Evolutionary conservation across 805 yeast species (phyloP), one percentile per base, ranked within the genome.

Genomic region (Yamadazyma philogaea): DNA sequence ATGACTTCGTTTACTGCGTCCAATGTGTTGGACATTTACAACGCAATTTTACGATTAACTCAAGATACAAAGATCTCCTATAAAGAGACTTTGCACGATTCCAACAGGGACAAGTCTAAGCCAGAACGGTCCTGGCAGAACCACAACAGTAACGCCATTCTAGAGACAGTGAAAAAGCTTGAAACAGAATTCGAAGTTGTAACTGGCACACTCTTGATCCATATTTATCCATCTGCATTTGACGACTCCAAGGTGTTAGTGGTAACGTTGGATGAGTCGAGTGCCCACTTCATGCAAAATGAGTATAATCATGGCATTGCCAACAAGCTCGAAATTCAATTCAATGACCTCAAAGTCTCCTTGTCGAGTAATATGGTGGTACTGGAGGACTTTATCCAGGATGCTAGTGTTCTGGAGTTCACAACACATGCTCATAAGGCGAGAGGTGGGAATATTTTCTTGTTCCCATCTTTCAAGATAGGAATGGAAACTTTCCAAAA

Each of bases 1-100:
- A 68, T 84, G 46, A 90, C 98, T 0, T 88, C 96, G 0, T 71
- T 93, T 54, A 83, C 95, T 0, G 93, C 93, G 0, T 82, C 96
- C 0, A 88, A 85, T 54, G 68, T 87, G 22, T 72, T 83, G 49
- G 96, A 90, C 60, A 82, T 93, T 34, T 76, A 78, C 54, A 81
- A 81, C 42, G 81, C 93, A 1, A 64, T 87, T 15, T 61, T 75
- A 39, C 71, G 96, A 51, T 81, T 89, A 68, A 71, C 79, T 30
- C 85, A 82, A 51, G 96, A 87, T 48, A 83, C 79, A 50, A 74
- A 73, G 48, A 70, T 77, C 2, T 84, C 93, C 0, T 89, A 89
- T 56, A 77, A 74, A 34, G 95, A 88, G 49, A 87, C 86, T 3
- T 66, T 88, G 45, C 72, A 75, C 31, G 90, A 82, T 50, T 79